Evolutionary conservation across 2,329 filamentous ascomycete species (phyloP).

Genomic region (Curvularia eragrostidis): DNA sequence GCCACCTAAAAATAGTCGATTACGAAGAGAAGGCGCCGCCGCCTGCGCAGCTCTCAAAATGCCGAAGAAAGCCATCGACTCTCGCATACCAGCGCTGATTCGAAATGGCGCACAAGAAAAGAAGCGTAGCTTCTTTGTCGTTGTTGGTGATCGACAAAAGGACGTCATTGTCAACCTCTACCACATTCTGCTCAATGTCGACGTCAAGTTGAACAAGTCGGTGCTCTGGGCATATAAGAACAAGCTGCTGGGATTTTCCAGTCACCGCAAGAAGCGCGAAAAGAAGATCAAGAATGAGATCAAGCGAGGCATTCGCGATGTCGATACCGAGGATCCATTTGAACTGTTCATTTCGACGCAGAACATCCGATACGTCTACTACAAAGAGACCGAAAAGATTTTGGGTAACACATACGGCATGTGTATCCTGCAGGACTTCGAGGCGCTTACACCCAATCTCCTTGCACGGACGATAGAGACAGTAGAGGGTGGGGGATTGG

Average conservation of each 20-base stretch:
- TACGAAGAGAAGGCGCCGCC: conserved; percentile 38
- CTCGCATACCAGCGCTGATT: conserved; percentile 51
- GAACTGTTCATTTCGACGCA: conserved; percentile 96
- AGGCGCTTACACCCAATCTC: conserved; percentile 96
- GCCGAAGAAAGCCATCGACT: conserved; percentile 50
- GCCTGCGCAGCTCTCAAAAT: conserved; percentile 44
- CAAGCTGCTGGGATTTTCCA: conserved; percentile 89
- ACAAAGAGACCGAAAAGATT: conserved; percentile 99
- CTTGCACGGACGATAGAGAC: conserved; percentile 95
- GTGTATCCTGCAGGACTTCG: conserved; percentile 98
- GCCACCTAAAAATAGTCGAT: conserved; percentile 2
- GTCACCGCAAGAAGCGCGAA: conserved; percentile 97
- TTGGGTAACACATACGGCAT: conserved; percentile 97
- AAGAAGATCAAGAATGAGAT: conserved; percentile 98
- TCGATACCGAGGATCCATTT: conserved; percentile 92
- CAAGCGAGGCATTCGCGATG: conserved; percentile 90
- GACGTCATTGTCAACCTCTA: conserved; percentile 96
- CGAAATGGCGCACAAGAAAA: conserved; percentile 69
- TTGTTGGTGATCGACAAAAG: conserved; percentile 92
- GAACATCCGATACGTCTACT: conserved; percentile 98
- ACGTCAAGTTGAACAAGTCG: conserved; percentile 94
- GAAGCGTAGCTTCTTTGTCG: conserved; percentile 97
- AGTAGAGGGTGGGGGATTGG: conserved; percentile 92
- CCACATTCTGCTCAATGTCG: conserved; percentile 87
- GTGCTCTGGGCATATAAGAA: conserved; percentile 99